phyloP scores from a whole-genome alignment of 352 stramenopile species.

The Phytophthora cryptogea region DNA sequence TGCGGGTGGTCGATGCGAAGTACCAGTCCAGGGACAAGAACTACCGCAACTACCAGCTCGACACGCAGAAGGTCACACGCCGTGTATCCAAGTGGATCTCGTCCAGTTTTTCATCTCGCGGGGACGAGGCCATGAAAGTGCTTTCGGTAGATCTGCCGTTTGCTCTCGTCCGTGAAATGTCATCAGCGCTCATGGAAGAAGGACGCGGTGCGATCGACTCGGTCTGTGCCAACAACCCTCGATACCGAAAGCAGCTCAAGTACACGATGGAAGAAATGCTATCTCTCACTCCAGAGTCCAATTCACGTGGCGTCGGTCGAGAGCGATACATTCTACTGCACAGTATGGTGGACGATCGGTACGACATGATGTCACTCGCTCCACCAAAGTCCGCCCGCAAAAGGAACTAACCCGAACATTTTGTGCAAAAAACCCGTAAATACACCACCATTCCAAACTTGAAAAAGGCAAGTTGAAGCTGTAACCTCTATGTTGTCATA shows the following conservation, averaged over 20 bases:
- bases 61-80: constrained; percentile 80
- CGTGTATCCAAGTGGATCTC: constrained; percentile 89
- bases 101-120: constrained; percentile 72
- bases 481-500: background rate
- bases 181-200: constrained; percentile 80
- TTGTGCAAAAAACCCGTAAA: background rate
- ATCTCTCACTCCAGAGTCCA: constrained; percentile 47
- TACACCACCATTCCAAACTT: no score
- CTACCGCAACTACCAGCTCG: constrained; percentile 61
- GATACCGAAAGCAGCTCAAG: constrained; percentile 84
- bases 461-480: constrained; percentile 15
- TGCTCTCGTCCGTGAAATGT: constrained; percentile 75
- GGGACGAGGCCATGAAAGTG: constrained; percentile 84
- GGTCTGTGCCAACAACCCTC: constrained; percentile 57
- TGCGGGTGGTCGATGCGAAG: constrained; percentile 78
- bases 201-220: constrained; percentile 59
- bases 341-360: constrained; percentile 84
- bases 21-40: constrained; percentile 53
- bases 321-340: constrained; percentile 85
- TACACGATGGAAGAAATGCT: constrained; percentile 82
- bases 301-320: constrained; percentile 43
- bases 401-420: constrained; percentile 7
- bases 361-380: constrained; percentile 85
- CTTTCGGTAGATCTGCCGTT: constrained; percentile 85
- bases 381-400: constrained; percentile 51